Conservation (phyloP, 2,329 filamentous ascomycete species). For the Dactylonectria estremocensis region DNA sequence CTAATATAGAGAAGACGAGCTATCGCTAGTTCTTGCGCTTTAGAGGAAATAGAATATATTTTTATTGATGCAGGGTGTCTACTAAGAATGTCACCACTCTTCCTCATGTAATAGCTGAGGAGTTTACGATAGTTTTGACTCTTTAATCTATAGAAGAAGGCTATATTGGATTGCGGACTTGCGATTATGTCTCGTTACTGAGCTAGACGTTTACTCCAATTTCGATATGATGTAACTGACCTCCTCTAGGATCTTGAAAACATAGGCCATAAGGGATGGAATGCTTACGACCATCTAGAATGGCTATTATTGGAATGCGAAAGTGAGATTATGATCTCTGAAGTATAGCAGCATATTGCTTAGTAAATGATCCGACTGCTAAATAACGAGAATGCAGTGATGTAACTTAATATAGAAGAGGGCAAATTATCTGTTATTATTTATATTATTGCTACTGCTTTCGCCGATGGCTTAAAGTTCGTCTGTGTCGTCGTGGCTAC, state of each 20-base stretch:
- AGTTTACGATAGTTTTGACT: slow-evolving; percentile 47
- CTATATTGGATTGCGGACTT: slow-evolving; percentile 58
- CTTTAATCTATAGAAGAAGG: slow-evolving; percentile 51
- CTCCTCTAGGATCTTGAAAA: slow-evolving; percentile 63
- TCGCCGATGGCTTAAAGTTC: slow-evolving; percentile 67
- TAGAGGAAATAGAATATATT: neutral
- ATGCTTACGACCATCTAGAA: slow-evolving; percentile 67
- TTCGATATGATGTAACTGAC: slow-evolving; percentile 45
- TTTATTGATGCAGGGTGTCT: slow-evolving; percentile 5
- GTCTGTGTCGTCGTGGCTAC: slow-evolving; percentile 74
- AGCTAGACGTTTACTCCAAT: slow-evolving; percentile 57
- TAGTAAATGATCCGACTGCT: slow-evolving; percentile 65
- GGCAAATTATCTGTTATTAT: slow-evolving; percentile 80
- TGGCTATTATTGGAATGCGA: slow-evolving; percentile 77
- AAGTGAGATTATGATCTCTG: slow-evolving; percentile 72
- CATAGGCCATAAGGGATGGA: slow-evolving; percentile 70
- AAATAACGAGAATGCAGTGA: slow-evolving; percentile 62
- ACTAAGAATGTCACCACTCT: slow-evolving; percentile 51
- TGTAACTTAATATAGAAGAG: slow-evolving; percentile 81
- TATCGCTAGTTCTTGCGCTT: no score
- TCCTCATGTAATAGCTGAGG: slow-evolving; percentile 55
- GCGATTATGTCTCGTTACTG: slow-evolving; percentile 59
- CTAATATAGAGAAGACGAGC: neutral
- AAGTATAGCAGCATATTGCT: slow-evolving; percentile 72
- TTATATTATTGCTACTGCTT: slow-evolving; percentile 70